phyloP scores from a whole-genome alignment of 805 yeast species.

The Teunomyces pallodes region DNA sequence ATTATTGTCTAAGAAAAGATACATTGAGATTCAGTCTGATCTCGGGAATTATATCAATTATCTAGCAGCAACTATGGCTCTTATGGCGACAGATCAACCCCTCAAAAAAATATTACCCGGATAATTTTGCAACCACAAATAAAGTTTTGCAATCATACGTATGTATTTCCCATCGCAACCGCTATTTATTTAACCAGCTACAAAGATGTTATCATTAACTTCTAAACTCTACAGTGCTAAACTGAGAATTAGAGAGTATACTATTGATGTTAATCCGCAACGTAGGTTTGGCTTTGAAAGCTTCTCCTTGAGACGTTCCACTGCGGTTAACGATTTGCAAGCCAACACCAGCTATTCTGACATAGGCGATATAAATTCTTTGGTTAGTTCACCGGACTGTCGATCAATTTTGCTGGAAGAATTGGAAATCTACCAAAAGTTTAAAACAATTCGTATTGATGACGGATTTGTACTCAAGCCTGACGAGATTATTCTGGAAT shows the following conservation, averaged over 20 bases:
- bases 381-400: background rate
- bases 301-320: background rate
- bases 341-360: background rate
- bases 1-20: background rate
- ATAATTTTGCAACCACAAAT: constrained; percentile 3
- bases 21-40: background rate
- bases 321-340: background rate
- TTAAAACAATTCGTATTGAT: background rate
- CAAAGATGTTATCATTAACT: background rate
- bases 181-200: background rate
- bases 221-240: background rate
- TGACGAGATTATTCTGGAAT: background rate
- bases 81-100: background rate
- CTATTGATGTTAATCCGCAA: background rate
- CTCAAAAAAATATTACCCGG: background rate
- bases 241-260: background rate
- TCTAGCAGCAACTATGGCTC: background rate
- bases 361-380: background rate
- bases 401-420: background rate
- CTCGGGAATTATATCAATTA: background rate
- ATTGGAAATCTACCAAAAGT: background rate
- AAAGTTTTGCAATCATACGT: background rate
- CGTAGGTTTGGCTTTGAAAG: background rate
- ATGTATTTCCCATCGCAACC: background rate
- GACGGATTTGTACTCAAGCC: background rate